A percentile compares a stretch with the other conserved stretches of the same genome.
These are phyloP conservation scores for Plasmodium knowlesi DNA, from an alignment of 169 alveolate species.

Conservation along the genomic window DNA sequence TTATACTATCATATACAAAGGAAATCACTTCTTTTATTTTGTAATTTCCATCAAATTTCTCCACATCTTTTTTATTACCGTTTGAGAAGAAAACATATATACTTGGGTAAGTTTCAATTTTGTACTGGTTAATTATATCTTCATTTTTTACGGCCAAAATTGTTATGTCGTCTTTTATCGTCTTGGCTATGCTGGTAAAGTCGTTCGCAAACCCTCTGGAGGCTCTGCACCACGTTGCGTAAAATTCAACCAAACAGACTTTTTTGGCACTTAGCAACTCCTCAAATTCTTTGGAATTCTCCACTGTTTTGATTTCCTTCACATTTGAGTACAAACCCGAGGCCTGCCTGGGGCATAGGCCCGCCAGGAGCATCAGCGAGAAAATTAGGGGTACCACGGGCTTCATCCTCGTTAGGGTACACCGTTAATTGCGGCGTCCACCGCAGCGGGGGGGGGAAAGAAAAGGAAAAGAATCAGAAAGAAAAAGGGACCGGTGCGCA, in stretches of 20 bases:
- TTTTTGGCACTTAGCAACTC: slow-evolving; percentile 37
- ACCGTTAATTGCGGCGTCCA: not conserved
- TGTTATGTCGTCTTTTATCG: slow-evolving; percentile 82
- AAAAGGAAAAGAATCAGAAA: not conserved
- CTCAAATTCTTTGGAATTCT: slow-evolving; percentile 27
- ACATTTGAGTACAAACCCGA: slow-evolving; percentile 58
- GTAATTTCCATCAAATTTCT: slow-evolving; percentile 78
- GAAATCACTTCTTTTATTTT: slow-evolving; percentile 79
- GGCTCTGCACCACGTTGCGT: slow-evolving; percentile 75
- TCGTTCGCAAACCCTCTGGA: slow-evolving; percentile 80
- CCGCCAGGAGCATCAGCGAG: not conserved
- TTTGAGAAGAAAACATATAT: slow-evolving; percentile 86
- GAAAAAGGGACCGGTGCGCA: not conserved
- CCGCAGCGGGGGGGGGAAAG: not conserved
- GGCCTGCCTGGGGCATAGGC: not conserved
- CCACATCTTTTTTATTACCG: slow-evolving; percentile 49
- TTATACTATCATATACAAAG: slow-evolving; percentile 81
- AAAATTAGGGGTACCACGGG: not conserved
- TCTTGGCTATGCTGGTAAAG: slow-evolving; percentile 79
- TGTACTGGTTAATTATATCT: slow-evolving; percentile 77
- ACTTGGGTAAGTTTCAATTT: slow-evolving; percentile 92
- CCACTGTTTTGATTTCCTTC: slow-evolving; percentile 76
- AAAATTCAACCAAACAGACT: slow-evolving; percentile 20
- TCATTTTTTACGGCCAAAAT: slow-evolving; percentile 85
- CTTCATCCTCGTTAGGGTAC: slow-evolving; percentile 25